Conservation (phyloP, 140 eudicot genomes). For the Oenanthe javanica region DNA sequence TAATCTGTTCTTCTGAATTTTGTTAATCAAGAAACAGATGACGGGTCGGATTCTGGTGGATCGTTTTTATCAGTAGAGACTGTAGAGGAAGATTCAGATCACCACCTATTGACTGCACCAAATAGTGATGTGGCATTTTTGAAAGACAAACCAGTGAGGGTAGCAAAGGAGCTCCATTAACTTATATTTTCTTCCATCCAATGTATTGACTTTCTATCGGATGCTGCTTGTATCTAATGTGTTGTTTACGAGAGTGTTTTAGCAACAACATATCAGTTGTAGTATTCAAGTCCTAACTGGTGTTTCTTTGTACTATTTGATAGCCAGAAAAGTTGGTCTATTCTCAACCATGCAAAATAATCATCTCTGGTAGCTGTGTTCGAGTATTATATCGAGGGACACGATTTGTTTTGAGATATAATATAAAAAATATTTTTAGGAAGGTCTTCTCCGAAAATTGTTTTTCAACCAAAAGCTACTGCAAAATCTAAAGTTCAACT, state of each 20-base stretch:
- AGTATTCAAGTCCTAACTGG: conserved; percentile 6
- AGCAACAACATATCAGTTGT: background rate
- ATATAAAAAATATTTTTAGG: too few relatives aligned
- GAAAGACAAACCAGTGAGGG: conserved; percentile 70
- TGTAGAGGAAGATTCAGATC: conserved; percentile 68
- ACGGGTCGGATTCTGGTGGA: conserved; percentile 43
- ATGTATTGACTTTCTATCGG: conserved; percentile 10
- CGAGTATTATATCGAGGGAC: background rate
- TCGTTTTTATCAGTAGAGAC: conserved; percentile 51
- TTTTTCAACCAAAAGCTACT: too few relatives aligned
- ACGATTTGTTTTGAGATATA: too few relatives aligned
- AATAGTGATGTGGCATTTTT: conserved; percentile 67
- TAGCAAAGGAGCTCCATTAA: conserved; percentile 60
- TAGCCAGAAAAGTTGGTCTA: background rate
- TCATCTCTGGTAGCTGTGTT: background rate
- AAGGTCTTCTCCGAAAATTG: too few relatives aligned
- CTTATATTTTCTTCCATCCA: conserved; percentile 5
- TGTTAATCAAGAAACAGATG: conserved; percentile 32
- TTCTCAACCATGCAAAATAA: background rate
- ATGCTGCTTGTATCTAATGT: conserved; percentile 20
- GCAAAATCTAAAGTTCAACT: too few relatives aligned
- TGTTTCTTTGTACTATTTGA: background rate
- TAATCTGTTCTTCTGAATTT: background rate
- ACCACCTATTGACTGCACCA: conserved; percentile 52
- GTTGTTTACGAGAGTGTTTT: conserved; percentile 15